Conservation (phyloP, 805 yeast species). For the Candida tibetensis region DNA sequence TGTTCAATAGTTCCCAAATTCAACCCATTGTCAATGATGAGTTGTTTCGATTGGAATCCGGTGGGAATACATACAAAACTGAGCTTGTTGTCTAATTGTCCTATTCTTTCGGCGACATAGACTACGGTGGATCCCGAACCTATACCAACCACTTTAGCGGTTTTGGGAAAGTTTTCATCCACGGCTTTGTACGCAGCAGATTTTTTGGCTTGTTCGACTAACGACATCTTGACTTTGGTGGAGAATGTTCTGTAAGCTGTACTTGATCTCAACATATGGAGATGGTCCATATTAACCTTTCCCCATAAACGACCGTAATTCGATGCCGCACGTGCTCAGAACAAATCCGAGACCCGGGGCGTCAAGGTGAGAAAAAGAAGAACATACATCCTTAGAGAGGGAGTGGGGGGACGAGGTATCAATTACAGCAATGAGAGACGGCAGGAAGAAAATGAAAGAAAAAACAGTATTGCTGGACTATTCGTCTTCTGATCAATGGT, state of each 20-base stretch:
- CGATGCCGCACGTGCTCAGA: too few species aligned
- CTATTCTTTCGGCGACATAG: slow-evolving; percentile 93
- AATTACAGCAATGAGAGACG: too few species aligned
- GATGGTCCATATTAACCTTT: too few species aligned
- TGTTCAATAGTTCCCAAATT: slow-evolving; percentile 80
- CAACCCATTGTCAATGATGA: slow-evolving; percentile 79
- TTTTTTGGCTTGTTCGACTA: slow-evolving; percentile 79
- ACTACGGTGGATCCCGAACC: slow-evolving; percentile 98
- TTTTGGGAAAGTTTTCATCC: slow-evolving; percentile 72
- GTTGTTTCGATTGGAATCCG: slow-evolving; percentile 89
- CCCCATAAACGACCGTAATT: too few species aligned
- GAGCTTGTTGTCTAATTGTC: slow-evolving; percentile 55
- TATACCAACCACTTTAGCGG: slow-evolving; percentile 78
- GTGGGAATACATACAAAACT: slow-evolving; percentile 85
- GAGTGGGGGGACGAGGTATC: too few species aligned
- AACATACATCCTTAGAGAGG: too few species aligned
- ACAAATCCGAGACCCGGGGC: too few species aligned
- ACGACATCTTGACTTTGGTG: slow-evolving; percentile 14
- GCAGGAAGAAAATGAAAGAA: too few species aligned
- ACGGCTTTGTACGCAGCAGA: slow-evolving; percentile 91
- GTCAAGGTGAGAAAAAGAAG: too few species aligned
- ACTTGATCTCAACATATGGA: not conserved
- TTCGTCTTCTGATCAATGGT: too few species aligned
- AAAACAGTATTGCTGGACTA: too few species aligned
- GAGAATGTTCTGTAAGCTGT: not conserved